Base-by-base conservation (phyloP, 2,329 filamentous ascomycete species). In the Triangularia setosa region DNA sequence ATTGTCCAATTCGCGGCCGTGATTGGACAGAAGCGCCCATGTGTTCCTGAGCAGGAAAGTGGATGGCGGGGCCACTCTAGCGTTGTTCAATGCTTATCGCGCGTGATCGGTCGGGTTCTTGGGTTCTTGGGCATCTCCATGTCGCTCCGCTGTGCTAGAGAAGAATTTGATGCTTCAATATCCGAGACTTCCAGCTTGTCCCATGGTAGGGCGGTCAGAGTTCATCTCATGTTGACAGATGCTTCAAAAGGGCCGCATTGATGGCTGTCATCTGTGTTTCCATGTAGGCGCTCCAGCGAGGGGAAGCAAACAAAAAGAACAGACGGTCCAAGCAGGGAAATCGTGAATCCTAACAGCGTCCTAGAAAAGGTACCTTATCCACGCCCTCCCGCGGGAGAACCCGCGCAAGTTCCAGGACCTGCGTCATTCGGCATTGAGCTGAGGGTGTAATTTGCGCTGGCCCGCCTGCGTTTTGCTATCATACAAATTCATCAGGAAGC, bases 91-190 rank as follows among this genome's bases (percentile, higher is more conserved):
- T 58, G 24, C 23, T 60, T 60, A 53, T 60, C 58, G 58, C 40
- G 58, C 35, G 40, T 60, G 58, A 53, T 52, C 52, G 57, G 57
- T 60, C 35, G 16, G 23, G 21, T 33, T n/a, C 48, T 53, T 25
- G 33, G 33, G 16, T 40, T 40, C 33, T 40, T 40, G 25, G 14
- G 55, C 48, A 23, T 60, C 58, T 44, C 35, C 58, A 53, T 52
- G 44, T 14, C 30, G 48, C 58, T 21, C 58, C 24, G 58, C 58
- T 30, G 8, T 21, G 33, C 58, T 48, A 25, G 58, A 35, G 40
- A 30, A 60, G 58, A 60, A 30, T 60, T 52, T 60, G 58, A 52
- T 53, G 23, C 12, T 48, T 52, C 58, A 60, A 60, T 60, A 60
- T 60, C 58, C 58, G 35, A 60, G 58, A 40, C 30, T 48, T 52